Percentiles rank a stretch among this genome's conserved stretches.
These are phyloP conservation scores for Solanum ossicruentum DNA, from an alignment of 257 asterid species.

Conservation along the genomic window DNA sequence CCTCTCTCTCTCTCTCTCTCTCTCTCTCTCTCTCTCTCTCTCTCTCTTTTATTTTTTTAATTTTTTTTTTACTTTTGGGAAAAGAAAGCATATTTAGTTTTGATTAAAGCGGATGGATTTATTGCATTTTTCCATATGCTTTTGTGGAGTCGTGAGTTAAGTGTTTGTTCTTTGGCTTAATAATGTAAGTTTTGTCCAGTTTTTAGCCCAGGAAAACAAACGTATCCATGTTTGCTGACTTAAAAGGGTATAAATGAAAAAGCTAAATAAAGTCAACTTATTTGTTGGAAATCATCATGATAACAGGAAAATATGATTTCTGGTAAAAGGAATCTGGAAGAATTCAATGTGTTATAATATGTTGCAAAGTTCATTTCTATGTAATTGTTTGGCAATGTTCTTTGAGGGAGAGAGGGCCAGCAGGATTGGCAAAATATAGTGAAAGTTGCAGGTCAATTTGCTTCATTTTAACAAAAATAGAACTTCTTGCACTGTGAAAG, in stretches of 20 bases:
- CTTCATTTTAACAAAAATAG: neutral
- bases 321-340: neutral
- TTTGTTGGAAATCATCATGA: neutral
- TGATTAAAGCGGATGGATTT: neutral
- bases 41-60: too few species aligned
- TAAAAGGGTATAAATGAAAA: neutral
- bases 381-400: too few species aligned
- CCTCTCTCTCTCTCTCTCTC: neutral
- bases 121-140: neutral
- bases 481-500: neutral
- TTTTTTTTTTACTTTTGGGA: neutral
- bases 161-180: neutral
- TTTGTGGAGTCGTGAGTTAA: neutral
- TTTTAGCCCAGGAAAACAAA: too few species aligned
- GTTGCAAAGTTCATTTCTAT: neutral
- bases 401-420: neutral
- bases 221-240: too few species aligned
- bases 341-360: too few species aligned
- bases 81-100: neutral
- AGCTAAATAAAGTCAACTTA: neutral
- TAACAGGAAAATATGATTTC: neutral
- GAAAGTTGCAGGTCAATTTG: neutral
- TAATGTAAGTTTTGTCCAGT: too few species aligned
- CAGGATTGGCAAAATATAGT: neutral
- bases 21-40: too few species aligned